Evolutionary conservation across 2,329 filamentous ascomycete species (phyloP).

Genomic region (Plectosphaerella sp.): DNA sequence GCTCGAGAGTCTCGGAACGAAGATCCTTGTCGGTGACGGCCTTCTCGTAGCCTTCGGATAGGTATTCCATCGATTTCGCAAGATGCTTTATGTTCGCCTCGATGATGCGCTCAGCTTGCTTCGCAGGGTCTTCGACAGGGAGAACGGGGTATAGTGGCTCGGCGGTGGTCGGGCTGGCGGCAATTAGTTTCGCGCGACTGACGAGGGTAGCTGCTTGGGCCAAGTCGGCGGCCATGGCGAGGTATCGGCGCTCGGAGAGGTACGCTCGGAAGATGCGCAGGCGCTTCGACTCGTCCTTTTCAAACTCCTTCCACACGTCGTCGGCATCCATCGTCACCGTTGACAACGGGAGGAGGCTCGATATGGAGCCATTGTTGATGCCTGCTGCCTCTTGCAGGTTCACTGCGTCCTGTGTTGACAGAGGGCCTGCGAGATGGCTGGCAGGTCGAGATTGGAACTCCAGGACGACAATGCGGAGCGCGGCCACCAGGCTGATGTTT

Average conservation of each 20-base stretch:
- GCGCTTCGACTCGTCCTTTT: conserved; percentile 57
- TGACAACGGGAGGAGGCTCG: conserved; percentile 51
- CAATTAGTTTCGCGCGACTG: neutral
- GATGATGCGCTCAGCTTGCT: conserved; percentile 39
- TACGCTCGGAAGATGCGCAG: conserved; percentile 68
- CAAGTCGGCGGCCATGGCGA: conserved; percentile 60
- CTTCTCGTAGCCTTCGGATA: conserved; percentile 43
- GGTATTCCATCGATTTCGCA: conserved; percentile 42
- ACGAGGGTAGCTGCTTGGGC: conserved; percentile 24
- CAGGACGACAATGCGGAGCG: conserved; percentile 72
- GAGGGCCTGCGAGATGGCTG: conserved; percentile 64
- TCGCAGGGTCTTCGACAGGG: conserved; percentile 1
- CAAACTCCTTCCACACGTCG: conserved; percentile 49
- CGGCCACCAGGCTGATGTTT: conserved; percentile 74
- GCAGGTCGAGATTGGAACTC: conserved; percentile 81
- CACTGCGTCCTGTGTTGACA: conserved; percentile 73
- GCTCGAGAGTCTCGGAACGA: conserved; percentile 47
- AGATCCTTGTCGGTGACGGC: conserved; percentile 45
- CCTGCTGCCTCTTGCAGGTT: conserved; percentile 73
- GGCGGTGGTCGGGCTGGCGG: neutral
- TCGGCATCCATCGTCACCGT: conserved; percentile 48
- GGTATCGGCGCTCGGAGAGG: conserved; percentile 65
- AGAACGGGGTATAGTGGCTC: neutral
- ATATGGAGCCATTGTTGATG: conserved; percentile 53
- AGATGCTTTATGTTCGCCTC: conserved; percentile 44